These are phyloP conservation scores for Heterobasidion annosum DNA, from an alignment of 1,284 basidiomycete genomes.

Conservation along the genomic window DNA sequence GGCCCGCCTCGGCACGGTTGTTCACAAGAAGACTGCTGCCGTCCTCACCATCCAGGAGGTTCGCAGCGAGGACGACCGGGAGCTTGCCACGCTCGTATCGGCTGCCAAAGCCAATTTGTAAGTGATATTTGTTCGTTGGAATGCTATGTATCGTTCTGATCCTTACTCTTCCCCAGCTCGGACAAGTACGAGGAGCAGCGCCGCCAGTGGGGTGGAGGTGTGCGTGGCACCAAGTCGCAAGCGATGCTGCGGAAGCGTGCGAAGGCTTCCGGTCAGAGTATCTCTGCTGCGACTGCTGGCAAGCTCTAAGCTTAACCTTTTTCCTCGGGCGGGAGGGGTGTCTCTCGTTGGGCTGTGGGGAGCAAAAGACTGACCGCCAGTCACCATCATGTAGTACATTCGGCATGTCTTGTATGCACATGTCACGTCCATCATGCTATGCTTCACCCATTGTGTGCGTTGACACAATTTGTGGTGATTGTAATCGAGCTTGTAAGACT, in stretches of 20 bases:
- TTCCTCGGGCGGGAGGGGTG: neutral
- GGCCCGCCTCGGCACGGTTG: conserved; percentile 93
- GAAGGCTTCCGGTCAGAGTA: conserved; percentile 74
- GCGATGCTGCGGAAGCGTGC: conserved; percentile 93
- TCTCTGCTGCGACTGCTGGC: conserved; percentile 42
- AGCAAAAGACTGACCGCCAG: too few relatives aligned
- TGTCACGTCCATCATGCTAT: too few relatives aligned
- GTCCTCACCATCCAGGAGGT: conserved; percentile 91
- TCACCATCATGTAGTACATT: too few relatives aligned
- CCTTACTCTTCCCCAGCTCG: conserved; percentile 38
- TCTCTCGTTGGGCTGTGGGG: too few relatives aligned
- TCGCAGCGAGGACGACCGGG: conserved; percentile 88
- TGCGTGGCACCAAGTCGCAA: conserved; percentile 88
- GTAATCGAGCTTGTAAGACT: too few relatives aligned
- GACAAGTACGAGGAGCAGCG: conserved; percentile 95
- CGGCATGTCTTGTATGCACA: too few relatives aligned
- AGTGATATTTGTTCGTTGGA: conserved; percentile 17
- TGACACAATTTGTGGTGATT: too few relatives aligned
- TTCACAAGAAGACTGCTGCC: conserved; percentile 97
- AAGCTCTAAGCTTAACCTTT: conserved; percentile 42
- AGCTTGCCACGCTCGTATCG: conserved; percentile 87
- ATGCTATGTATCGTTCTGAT: conserved; percentile 3
- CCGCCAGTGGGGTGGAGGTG: conserved; percentile 93
- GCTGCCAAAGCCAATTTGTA: conserved; percentile 98
- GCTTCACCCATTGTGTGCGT: too few relatives aligned